Conservation (phyloP, 306 rosid species). For the Luffa aegyptiaca region DNA sequence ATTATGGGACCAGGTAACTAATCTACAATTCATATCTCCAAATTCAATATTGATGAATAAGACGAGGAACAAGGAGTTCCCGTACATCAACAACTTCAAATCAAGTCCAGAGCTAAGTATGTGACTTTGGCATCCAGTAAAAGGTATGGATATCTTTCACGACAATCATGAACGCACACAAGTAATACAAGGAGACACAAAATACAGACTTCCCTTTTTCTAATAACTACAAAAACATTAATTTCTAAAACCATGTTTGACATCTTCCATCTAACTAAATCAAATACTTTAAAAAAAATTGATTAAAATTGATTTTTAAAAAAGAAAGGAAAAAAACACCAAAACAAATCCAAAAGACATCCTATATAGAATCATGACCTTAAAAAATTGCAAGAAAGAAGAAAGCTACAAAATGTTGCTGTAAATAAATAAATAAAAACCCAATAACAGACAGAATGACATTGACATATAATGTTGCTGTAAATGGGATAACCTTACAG, state of each 20-base stretch:
- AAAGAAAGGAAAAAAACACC: not conserved
- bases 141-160: not conserved
- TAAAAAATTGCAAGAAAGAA: not conserved
- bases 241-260: not conserved
- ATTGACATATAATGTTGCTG: not conserved
- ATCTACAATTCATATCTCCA: not conserved
- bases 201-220: not conserved
- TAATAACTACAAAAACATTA: not conserved
- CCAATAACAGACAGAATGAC: not conserved
- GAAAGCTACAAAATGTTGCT: not conserved
- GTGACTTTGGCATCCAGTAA: not conserved
- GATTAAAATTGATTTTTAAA: not conserved
- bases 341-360: not conserved
- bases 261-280: not conserved
- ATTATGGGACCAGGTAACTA: not conserved
- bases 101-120: not conserved
- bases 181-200: not conserved
- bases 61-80: not conserved
- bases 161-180: not conserved
- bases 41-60: conserved; percentile 2
- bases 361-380: not conserved
- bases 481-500: not conserved
- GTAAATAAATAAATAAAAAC: not conserved
- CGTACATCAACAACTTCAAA: not conserved
- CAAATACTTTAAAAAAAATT: not conserved